Percentiles rank a stretch among this genome's conserved stretches.
These are phyloP conservation scores for Atkinsonella texensis DNA, from an alignment of 2,329 filamentous ascomycete genomes.

Conservation along the genomic window DNA sequence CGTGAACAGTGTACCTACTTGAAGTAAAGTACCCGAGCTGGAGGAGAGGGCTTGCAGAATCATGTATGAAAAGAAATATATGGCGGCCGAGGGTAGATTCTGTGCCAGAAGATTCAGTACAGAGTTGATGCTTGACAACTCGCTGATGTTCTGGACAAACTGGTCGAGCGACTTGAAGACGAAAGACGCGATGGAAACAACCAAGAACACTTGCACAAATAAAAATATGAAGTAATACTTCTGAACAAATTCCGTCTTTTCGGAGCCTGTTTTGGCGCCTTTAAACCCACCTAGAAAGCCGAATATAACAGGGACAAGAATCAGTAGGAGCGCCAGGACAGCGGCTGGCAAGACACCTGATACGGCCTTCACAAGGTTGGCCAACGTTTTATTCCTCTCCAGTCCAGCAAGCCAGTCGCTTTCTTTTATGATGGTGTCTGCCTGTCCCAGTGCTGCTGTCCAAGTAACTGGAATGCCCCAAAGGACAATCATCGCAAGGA, in stretches of 20 bases:
- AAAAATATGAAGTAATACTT: constrained; percentile 88
- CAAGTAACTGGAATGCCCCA: constrained; percentile 89
- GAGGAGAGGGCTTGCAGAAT: constrained; percentile 85
- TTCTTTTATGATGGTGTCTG: constrained; percentile 54
- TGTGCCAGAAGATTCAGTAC: constrained; percentile 61
- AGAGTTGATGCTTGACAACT: constrained; percentile 42
- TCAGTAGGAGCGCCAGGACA: constrained; percentile 64
- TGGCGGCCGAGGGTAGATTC: constrained; percentile 75
- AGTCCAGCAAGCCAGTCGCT: constrained; percentile 64
- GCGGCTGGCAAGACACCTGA: constrained; percentile 79
- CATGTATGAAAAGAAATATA: constrained; percentile 99
- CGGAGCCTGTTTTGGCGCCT: constrained; percentile 72
- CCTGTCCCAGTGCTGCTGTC: constrained; percentile 69
- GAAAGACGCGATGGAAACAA: constrained; percentile 76
- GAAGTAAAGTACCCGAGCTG: constrained; percentile 78
- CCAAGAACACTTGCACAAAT: constrained; percentile 88
- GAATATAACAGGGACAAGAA: constrained; percentile 71
- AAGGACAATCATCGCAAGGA: constrained; percentile 66
- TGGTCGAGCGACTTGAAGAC: constrained; percentile 50
- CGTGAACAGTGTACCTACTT: constrained; percentile 63
- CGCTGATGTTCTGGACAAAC: constrained; percentile 40
- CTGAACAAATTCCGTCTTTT: constrained; percentile 74
- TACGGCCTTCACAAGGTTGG: constrained; percentile 51
- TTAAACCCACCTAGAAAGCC: constrained; percentile 59
- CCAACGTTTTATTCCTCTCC: constrained; percentile 41